Conservation (phyloP, 805 yeast genomes). For the Wickerhamiella nectarea region DNA sequence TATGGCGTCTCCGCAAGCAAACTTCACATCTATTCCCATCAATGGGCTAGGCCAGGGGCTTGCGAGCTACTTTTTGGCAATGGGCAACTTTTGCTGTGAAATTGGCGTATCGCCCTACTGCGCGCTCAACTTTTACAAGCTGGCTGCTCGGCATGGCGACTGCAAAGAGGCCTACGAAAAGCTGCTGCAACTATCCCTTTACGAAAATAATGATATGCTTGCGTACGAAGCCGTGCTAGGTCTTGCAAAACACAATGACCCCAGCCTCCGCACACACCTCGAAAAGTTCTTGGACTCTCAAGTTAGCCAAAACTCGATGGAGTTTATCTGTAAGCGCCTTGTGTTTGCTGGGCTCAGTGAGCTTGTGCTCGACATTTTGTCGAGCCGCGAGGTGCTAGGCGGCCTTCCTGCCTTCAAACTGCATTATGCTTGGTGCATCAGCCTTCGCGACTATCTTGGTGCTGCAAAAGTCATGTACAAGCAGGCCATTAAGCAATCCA, state of each 20-base stretch:
- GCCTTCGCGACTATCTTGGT: constrained; percentile 32
- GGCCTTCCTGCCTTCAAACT: constrained; percentile 35
- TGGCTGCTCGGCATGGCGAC: constrained; percentile 15
- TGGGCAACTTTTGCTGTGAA: not conserved
- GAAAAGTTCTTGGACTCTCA: constrained; percentile 17
- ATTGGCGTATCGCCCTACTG: not conserved
- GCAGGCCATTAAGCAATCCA: constrained; percentile 7
- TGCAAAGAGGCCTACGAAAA: constrained; percentile 1
- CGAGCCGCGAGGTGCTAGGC: constrained; percentile 22
- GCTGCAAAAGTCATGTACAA: constrained; percentile 20
- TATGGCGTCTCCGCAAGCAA: not conserved
- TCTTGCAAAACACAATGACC: constrained; percentile 11
- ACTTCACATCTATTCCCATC: not conserved
- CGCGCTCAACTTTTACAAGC: constrained; percentile 29
- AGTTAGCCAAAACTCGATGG: constrained; percentile 28
- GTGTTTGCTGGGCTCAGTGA: constrained; percentile 34
- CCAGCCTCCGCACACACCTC: constrained; percentile 9
- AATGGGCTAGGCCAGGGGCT: constrained; percentile 2
- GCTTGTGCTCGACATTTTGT: constrained; percentile 32
- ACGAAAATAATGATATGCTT: constrained; percentile 12
- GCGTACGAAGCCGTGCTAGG: constrained; percentile 28
- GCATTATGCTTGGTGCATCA: constrained; percentile 38
- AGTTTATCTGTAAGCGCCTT: constrained; percentile 28
- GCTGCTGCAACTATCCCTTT: constrained; percentile 22
- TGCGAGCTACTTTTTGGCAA: not conserved